Base-by-base conservation (phyloP, 2,329 filamentous ascomycete species). In the Emergomyces pasteurianus region DNA sequence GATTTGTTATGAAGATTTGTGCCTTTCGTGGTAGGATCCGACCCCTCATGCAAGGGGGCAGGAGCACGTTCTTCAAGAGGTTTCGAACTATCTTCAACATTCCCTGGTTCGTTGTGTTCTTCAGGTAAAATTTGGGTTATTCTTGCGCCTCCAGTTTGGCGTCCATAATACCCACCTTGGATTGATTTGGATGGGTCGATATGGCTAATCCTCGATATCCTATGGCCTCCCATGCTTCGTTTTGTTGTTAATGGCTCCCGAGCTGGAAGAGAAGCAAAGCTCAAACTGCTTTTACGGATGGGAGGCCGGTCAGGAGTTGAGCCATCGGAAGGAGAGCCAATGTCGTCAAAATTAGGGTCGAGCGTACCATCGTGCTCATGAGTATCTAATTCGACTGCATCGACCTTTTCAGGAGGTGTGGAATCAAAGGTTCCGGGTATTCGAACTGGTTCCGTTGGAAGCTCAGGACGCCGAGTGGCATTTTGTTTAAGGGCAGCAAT, bases 241-340 rank as follows among this genome's bases (percentile, higher is more conserved):
- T 95, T 95, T 18, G 83, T 84, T 38, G 86, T 85, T 58, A 97
- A 79, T 42, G 92, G 92, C 69, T 97, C 92, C 63, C 94, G 84
- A 2, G 92, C 92, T 36, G 94, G 94, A 14, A 99, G 80, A 21
- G 94, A 90, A 43, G 94, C 90, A 75, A 99, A 97, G 62, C 89
- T 95, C 63, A 99, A 81, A 72, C 92, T 97, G 75, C 92, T 96
- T 79, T 97, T 97, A 63, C 92, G 86, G 66, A 95, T 83, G 36
- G 89, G 79, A 1, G 88, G 87, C 66, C 89, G 69, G 58, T 75
- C 76, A 7, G 78, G 78, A 18, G 76, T 78, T 36, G 77, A 79
- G 8, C 69, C 73, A 62, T 78, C 77, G 1, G 78, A 80, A 21
- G 78, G 76, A 21, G 77, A 78, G 49, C 74, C 77, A 34, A 79